Percentiles rank a stretch among this genome's conserved stretches.
Conservation (phyloP, 495 filamentous ascomycete species). For the Hypoxylon lenormandii region DNA sequence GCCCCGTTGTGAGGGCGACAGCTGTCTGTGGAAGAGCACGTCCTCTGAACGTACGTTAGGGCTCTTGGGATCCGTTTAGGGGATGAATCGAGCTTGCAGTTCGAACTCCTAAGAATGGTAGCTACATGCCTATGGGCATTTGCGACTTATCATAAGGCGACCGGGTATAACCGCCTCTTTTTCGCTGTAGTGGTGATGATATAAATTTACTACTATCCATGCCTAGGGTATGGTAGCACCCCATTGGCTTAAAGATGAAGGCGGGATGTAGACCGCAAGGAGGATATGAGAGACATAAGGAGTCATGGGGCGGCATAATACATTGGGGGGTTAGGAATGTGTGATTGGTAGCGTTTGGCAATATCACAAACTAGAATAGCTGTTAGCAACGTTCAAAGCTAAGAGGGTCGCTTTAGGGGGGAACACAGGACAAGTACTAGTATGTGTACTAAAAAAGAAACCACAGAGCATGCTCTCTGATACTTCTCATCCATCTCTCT, state of each 20-base stretch:
- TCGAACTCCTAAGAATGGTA: slow-evolving; percentile 1
- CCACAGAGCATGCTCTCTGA: neutral
- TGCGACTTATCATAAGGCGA: slow-evolving; percentile 24
- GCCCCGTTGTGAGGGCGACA: neutral
- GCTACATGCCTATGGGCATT: slow-evolving; percentile 6
- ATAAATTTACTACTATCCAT: slow-evolving; percentile 21
- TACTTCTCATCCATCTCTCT: neutral
- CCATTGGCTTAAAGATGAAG: slow-evolving; percentile 22
- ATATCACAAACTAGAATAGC: neutral
- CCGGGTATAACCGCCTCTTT: slow-evolving; percentile 23
- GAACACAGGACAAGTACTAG: neutral
- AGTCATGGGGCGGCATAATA: slow-evolving; percentile 10
- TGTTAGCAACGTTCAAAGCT: slow-evolving; percentile 10
- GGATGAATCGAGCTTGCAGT: slow-evolving; percentile 11
- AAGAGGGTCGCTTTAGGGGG: slow-evolving; percentile 16
- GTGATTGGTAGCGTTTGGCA: slow-evolving; percentile 19
- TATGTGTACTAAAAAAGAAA: neutral
- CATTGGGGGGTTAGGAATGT: neutral
- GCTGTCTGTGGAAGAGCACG: neutral
- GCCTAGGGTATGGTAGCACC: neutral
- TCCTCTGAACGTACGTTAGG: neutral
- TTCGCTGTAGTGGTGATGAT: slow-evolving; percentile 5
- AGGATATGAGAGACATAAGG: neutral
- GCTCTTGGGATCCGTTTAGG: slow-evolving; percentile 9
- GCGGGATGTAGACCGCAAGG: slow-evolving; percentile 7